phyloP scores from a whole-genome alignment of 129 eudicot species.

The Centella asiatica region DNA sequence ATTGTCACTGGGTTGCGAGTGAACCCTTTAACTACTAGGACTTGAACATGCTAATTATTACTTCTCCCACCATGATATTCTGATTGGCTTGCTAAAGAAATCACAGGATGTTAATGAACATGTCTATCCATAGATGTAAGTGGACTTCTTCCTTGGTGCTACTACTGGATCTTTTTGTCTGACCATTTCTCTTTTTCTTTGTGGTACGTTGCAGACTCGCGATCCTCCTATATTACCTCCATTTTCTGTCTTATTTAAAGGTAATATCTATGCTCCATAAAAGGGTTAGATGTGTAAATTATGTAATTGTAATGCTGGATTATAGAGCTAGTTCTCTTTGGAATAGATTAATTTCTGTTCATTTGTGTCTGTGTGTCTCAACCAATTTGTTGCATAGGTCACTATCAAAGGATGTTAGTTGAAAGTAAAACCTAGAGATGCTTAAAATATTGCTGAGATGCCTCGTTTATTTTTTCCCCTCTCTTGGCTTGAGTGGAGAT shows the following conservation, averaged over 20 bases:
- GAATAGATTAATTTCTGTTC: not conserved
- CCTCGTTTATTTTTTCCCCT: too few relatives aligned
- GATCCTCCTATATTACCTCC: constrained; percentile 68
- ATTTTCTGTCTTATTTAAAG: constrained; percentile 55
- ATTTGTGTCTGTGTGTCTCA: too few relatives aligned
- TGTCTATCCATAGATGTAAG: not conserved
- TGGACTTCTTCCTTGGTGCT: not conserved
- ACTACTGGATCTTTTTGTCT: constrained; percentile 9
- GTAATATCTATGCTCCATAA: constrained; percentile 20
- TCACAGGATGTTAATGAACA: not conserved
- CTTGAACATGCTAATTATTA: not conserved
- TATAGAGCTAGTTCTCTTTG: not conserved
- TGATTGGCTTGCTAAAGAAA: not conserved
- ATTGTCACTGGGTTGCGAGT: too few relatives aligned
- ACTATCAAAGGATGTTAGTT: too few relatives aligned
- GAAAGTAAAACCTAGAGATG: too few relatives aligned
- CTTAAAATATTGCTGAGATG: too few relatives aligned
- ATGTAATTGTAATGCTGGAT: not conserved
- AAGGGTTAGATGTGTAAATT: not conserved
- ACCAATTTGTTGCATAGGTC: too few relatives aligned
- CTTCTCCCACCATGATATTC: not conserved
- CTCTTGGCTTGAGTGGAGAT: too few relatives aligned
- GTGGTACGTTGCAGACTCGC: constrained; percentile 44
- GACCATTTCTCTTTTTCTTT: not conserved
- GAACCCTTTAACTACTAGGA: too few relatives aligned